A percentile compares a stretch with the other conserved stretches of the same genome.
Evolutionary conservation across 352 stramenopile genomes (phyloP).

Genomic region (Phytophthora fragariae): DNA sequence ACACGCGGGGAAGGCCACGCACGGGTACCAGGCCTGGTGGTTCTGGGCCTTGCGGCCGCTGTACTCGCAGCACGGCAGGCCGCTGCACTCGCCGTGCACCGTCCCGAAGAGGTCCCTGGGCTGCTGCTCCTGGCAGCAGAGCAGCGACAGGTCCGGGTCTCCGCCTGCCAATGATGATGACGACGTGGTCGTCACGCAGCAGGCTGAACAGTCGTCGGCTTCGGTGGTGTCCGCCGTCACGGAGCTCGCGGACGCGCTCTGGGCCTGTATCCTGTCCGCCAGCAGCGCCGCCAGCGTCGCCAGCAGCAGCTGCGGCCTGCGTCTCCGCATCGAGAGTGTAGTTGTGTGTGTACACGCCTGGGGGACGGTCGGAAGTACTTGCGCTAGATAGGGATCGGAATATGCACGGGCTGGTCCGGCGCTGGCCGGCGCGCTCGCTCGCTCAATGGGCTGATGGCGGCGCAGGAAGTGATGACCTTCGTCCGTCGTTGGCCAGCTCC

Average conservation of each 20-base stretch:
- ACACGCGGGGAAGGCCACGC: slow-evolving; percentile 80
- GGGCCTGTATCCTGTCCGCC: slow-evolving; percentile 25
- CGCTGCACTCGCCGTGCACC: slow-evolving; percentile 71
- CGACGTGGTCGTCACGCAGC: slow-evolving; percentile 46
- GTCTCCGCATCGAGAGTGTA: slow-evolving; percentile 37
- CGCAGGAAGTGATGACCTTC: slow-evolving; percentile 40
- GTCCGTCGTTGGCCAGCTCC: slow-evolving; percentile 33
- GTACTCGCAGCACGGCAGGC: slow-evolving; percentile 81
- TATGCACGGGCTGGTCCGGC: not conserved
- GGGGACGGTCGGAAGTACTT: not conserved
- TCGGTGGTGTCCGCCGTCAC: slow-evolving; percentile 23
- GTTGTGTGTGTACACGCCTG: not conserved
- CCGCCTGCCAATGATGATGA: slow-evolving; percentile 30
- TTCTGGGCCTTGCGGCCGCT: slow-evolving; percentile 72
- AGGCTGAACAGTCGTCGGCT: slow-evolving; percentile 71
- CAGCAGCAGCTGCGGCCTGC: slow-evolving; percentile 41
- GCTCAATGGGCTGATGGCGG: slow-evolving; percentile 22
- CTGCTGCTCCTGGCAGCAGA: slow-evolving; percentile 62
- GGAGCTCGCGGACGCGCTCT: slow-evolving; percentile 20
- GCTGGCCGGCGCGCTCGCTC: slow-evolving; percentile 17
- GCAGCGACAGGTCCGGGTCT: slow-evolving; percentile 43
- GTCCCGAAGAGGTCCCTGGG: slow-evolving; percentile 66
- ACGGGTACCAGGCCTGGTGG: slow-evolving; percentile 83
- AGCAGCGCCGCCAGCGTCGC: slow-evolving; percentile 15
- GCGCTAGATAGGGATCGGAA: not conserved